Percentiles rank a stretch among this genome's conserved stretches.
Evolutionary conservation across 345 rosid species (phyloP).

Genomic region (Eucalyptus globulus): DNA sequence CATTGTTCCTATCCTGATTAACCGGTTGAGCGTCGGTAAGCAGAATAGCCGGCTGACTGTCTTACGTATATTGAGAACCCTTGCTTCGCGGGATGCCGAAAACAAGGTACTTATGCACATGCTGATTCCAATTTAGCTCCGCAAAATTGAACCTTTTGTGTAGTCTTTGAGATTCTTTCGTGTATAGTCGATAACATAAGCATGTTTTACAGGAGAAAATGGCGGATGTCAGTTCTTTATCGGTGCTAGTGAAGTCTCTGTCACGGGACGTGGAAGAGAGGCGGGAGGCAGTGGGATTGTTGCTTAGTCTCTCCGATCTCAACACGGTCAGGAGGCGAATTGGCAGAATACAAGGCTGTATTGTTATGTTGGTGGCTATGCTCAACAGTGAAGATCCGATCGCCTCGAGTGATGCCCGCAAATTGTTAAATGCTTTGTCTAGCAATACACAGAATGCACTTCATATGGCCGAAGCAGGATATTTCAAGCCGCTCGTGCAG

Average conservation of each 20-base stretch:
- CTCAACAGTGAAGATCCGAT: conserved; percentile 35
- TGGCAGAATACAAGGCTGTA: conserved; percentile 60
- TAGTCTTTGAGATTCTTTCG: background rate
- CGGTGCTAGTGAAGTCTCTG: conserved; percentile 49
- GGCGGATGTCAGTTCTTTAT: conserved; percentile 32
- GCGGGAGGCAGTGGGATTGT: conserved; percentile 50
- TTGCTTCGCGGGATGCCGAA: conserved; percentile 17
- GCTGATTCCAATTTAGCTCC: background rate
- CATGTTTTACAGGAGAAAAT: conserved; percentile 46
- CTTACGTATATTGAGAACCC: conserved; percentile 27
- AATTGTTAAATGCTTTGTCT: conserved; percentile 43
- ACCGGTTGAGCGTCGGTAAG: conserved; percentile 24
- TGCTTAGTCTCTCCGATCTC: conserved; percentile 40
- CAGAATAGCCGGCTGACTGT: conserved; percentile 19
- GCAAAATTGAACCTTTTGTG: background rate
- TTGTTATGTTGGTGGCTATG: conserved; percentile 49
- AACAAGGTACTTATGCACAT: conserved; percentile 24
- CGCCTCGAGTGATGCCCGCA: conserved; percentile 41
- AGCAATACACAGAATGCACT: conserved; percentile 61
- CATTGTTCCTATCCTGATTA: conserved; percentile 22
- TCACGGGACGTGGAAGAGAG: conserved; percentile 38
- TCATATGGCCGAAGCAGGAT: conserved; percentile 78
- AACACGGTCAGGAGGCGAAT: conserved; percentile 38
- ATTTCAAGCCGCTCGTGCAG: conserved; percentile 55
- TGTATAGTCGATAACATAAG: background rate